Evolutionary conservation across 2,329 filamentous ascomycete species (phyloP), one percentile per base, ranked within the genome.

Genomic region (Aspergillus sp.): DNA sequence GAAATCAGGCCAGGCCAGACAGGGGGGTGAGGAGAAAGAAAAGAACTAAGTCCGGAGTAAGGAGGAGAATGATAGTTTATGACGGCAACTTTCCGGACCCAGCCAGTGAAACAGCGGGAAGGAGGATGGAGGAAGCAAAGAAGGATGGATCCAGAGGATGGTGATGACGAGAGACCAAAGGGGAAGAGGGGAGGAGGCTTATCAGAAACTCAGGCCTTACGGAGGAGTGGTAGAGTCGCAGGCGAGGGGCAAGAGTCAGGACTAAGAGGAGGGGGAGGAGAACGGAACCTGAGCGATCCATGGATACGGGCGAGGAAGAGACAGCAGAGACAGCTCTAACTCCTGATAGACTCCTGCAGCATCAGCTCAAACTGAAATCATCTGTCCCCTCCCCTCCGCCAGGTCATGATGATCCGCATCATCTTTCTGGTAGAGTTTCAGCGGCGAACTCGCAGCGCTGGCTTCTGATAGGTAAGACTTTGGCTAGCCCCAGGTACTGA

Each of bases 131-230:
- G 25, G 38, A 22, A 53, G 30, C 15, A 41, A 22, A 23, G 22
- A 53, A 54, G 38, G 41, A 38, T 46, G 50, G 55, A 46, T 31
- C 25, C 41, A 45, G 55, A 50, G 19, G 54, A 54, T 41, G 34
- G 34, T 41, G 34, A 41, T 41, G 34, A 41, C 34, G 34, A 41
- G 34, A 41, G 34, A 15, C 11, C 34, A 41, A 41, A 41, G 54
- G 31, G 31, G 54, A 48, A 56, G 38, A 49, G 48, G 23, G 54
- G 30, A 49, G 63, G 69, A 70, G 70, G 71, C 72, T 75, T 71
- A 73, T 75, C 72, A 70, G 72, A 73, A 75, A 66, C 67, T 65
- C 69, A 66, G 66, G 65, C 69, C 65, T 67, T 67, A 59, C 57
- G 60, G 60, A 47, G 62, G 55, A 56, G 64, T 67, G 67, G 60